Base-by-base conservation (phyloP, 2,329 filamentous ascomycete species). In the Xylariales sp. region DNA sequence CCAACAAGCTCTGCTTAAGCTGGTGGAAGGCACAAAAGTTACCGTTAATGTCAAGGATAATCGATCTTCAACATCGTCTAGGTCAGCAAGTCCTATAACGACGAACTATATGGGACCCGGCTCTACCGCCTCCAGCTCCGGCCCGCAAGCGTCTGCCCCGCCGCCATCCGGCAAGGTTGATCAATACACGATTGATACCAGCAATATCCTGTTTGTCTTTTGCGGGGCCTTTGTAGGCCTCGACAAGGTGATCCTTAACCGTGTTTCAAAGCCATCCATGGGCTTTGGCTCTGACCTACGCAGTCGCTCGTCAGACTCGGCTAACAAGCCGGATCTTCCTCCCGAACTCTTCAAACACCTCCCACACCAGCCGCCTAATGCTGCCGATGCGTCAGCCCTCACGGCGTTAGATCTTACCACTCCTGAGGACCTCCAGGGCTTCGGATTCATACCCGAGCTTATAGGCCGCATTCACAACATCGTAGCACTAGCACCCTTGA, bases 191-290 rank as follows among this genome's bases (percentile, higher is more conserved):
- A 83, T 96, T 41, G 85, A 93, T 52, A 98, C 93, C 0, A 90
- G 89, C 47, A 96, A 97, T 52, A 97, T 98, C 42, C 76, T 98
- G 19, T 98, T 98, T 64, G 89, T 98, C 29, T 95, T 93, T 59
- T 94, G 90, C 11, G 93, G 93, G 14, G 93, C 93, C 14, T 98
- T 98, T 57, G 86, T 94, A 24, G 91, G 90, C 3, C 71, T 97
- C 1, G 88, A 96, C 54, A 95, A 94, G 58, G 76, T 85, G 23
- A 78, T 98, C 33, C 71, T 95, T 42, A 85, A 89, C 41, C 82
- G 93, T n/a, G 83, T 97, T 30, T 84, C 88, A 11, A 88, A 85
- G 54, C 76, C 78, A 0, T 85, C 87, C 4, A 91, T 98, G 49
- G 93, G 93, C 1, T 98, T 98, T 52, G 90, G 90, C 5, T 89